Evolutionary conservation across 352 stramenopile species (phyloP), one percentile per base, ranked within the genome.

Genomic region (Phytophthora constricta): DNA sequence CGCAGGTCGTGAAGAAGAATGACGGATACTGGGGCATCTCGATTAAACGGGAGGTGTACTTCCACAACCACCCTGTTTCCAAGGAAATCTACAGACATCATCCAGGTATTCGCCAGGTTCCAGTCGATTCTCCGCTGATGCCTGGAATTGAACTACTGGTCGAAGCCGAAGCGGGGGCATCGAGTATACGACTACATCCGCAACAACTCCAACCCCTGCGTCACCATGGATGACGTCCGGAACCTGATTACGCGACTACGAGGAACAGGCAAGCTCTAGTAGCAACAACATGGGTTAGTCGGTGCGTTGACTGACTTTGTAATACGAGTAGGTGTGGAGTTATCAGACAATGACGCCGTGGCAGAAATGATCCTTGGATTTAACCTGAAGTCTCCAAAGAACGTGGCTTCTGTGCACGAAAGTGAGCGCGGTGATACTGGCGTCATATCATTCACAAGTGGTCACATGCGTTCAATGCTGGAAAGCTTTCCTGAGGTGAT

Each of bases 21-120:
- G 39, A 69, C 27, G 34, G 53, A 3, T 26, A 2, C 5, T 68
- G 61, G 61, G 23, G 37, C 3, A 53, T 68, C 26, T 9, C 4
- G 0, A 16, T 68, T 0, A 68, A 68, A 34, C 51, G 50, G 1
- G 51, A 58, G 14, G 13, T 50, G 1, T 62, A 58, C 33, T 2
- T 9, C 0, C 61, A 68, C 34, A 68, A 67, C 13, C 60, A 62
- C 26, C 25, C 2, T 16, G 20, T 53, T 10, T 57, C 42, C 2
- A 9, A 50, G 5, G 51, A 28, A 11, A 62, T 57, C 16, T 62
- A 68, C 51, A 62, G 23, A 25, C 45, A 14, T 54, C 55, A 67
- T 11, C 42, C 59, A 60, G 49, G 59, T 67, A 67, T 67, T 61
- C 59, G 50, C 41, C 59, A 62, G 60, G 42, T 68, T 33, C 23